phyloP scores from a whole-genome alignment of 768 basidiomycete species.

The Agrocybe chaxingu region DNA sequence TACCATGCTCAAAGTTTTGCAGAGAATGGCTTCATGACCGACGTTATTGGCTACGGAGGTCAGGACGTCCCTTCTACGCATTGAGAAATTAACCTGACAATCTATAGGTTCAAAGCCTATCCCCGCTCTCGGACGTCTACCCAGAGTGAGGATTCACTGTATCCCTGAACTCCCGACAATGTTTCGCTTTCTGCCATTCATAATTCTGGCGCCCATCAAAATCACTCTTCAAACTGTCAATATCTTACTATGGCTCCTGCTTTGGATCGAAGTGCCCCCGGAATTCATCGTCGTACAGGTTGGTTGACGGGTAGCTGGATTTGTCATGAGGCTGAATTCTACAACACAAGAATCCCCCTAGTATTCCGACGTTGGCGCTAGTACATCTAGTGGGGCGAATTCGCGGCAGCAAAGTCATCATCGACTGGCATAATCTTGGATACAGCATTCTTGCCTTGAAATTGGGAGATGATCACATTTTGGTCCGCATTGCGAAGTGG shows the following conservation, averaged over 20 bases:
- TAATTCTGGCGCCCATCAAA: conserved; percentile 79
- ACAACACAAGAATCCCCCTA: conserved; percentile 81
- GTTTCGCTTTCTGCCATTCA: conserved; percentile 56
- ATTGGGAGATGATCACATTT: conserved; percentile 61
- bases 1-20: conserved; percentile 96
- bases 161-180: conserved; percentile 60
- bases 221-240: conserved; percentile 64
- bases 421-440: conserved; percentile 99
- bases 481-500: conserved; percentile 77
- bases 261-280: conserved; percentile 61
- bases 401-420: conserved; percentile 81
- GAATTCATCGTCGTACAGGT: conserved; percentile 92
- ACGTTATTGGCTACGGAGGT: conserved; percentile 87
- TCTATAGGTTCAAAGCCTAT: conserved; percentile 71
- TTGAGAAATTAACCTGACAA: neutral
- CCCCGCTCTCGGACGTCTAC: conserved; percentile 64
- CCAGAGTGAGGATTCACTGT: conserved; percentile 63
- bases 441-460: conserved; percentile 88
- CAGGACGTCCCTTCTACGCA: conserved; percentile 12
- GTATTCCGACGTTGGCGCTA: conserved; percentile 88
- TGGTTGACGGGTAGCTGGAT: conserved; percentile 16
- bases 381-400: conserved; percentile 71
- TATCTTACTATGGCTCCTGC: conserved; percentile 60
- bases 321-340: neutral
- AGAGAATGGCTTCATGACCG: conserved; percentile 70